Conservation (phyloP, 1,284 basidiomycete genomes). For the Apiotrichum domesticum region DNA sequence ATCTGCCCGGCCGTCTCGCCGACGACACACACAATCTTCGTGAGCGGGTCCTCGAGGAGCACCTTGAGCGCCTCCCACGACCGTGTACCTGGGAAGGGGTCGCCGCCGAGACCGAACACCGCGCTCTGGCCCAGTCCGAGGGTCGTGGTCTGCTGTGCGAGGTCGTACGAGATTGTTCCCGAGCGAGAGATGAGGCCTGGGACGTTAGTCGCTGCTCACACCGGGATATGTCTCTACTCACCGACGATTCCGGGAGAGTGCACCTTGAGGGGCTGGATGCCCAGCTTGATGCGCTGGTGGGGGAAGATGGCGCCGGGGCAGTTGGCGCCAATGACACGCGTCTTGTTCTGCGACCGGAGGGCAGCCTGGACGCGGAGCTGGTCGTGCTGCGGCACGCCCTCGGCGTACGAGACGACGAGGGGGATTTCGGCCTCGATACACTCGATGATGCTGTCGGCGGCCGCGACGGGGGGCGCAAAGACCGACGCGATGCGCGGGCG, state of each 20-base stretch:
- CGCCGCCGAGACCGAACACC: conserved; percentile 91
- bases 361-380: conserved; percentile 68
- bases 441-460: conserved; percentile 86
- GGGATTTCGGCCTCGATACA: conserved; percentile 91
- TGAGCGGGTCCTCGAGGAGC: conserved; percentile 74
- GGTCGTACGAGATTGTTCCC: conserved; percentile 72
- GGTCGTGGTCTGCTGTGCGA: conserved; percentile 85
- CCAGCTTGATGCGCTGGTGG: conserved; percentile 85
- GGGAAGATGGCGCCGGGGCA: conserved; percentile 90
- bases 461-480: conserved; percentile 38
- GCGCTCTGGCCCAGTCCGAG: conserved; percentile 90
- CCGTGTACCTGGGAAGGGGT: conserved; percentile 80
- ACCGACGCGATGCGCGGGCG: conserved; percentile 17
- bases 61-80: conserved; percentile 80
- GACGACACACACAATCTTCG: conserved; percentile 87
- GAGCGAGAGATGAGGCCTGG: conserved; percentile 76
- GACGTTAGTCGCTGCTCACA: too few species aligned
- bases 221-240: background rate
- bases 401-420: conserved; percentile 86
- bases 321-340: conserved; percentile 78
- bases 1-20: conserved; percentile 86
- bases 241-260: conserved; percentile 82
- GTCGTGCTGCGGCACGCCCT: conserved; percentile 65
- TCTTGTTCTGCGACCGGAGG: conserved; percentile 81
- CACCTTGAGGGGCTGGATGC: conserved; percentile 92